These are phyloP conservation scores for Leptographium flavum DNA, from an alignment of 2,329 filamentous ascomycete species.

Conservation along the genomic window DNA sequence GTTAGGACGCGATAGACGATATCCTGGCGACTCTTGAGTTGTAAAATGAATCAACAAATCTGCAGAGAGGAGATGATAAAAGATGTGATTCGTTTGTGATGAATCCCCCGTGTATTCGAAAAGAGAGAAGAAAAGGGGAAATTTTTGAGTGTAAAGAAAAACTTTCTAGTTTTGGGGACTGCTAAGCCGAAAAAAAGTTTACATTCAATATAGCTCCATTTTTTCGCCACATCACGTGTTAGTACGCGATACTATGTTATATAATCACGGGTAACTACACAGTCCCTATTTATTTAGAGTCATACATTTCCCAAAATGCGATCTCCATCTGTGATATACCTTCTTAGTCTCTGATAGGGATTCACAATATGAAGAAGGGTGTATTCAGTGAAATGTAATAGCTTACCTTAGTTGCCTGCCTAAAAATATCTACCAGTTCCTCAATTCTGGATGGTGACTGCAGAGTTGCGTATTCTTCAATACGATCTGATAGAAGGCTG, in stretches of 20 bases:
- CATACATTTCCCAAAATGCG: slow-evolving; percentile 58
- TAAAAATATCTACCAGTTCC: slow-evolving; percentile 71
- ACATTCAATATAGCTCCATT: neutral
- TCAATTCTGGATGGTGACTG: slow-evolving; percentile 67
- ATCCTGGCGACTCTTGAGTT: neutral
- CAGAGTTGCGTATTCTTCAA: slow-evolving; percentile 60
- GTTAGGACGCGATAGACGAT: neutral
- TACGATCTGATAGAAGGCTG: neutral
- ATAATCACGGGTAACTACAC: too few species aligned
- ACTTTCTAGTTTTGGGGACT: neutral
- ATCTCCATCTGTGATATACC: slow-evolving; percentile 53
- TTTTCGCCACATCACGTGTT: slow-evolving; percentile 9
- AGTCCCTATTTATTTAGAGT: slow-evolving; percentile 18
- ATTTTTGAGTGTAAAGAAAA: neutral
- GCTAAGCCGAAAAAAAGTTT: neutral
- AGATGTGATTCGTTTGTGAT: neutral
- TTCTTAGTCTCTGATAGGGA: slow-evolving; percentile 3
- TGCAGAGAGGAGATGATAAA: neutral
- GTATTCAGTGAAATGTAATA: neutral
- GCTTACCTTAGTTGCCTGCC: slow-evolving; percentile 66
- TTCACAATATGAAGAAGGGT: neutral
- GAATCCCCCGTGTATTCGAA: neutral
- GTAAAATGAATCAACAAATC: neutral
- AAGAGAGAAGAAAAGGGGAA: neutral
- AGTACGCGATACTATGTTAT: too few species aligned